Evolutionary conservation across 306 rosid species (phyloP), one percentile per base, ranked within the genome.

Genomic region (Acacia confusa): DNA sequence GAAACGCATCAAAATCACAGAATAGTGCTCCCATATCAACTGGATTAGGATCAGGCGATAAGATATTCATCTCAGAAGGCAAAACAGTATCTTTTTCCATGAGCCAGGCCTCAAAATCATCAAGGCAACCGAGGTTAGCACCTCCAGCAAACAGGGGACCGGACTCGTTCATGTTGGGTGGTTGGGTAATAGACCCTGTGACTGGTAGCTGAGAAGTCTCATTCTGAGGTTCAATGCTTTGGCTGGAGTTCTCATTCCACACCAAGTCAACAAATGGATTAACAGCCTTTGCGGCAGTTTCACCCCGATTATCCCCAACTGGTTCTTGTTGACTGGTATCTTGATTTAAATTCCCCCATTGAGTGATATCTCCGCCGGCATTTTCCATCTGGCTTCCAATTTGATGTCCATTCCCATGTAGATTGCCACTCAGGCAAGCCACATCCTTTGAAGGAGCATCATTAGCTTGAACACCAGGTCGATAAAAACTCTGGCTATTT

Each of bases 1-100:
- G 87, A 81, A 34, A 72, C 81, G 78, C 48, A 43, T 88, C 94
- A 40, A 81, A 86, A 84, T 87, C 93, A 76, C 66, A 81, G 7
- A 71, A 19, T 70, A 83, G 60, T 77, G 78, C 47, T 36, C 84
- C 84, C 0, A 79, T 14, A 25, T 88, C 97, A 34, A 65, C 64
- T 9, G 84, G 53, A 76, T 75, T 4, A 25, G 79, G 65, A 69
- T 72, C 85, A 36, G 90, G 75, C 40, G 88, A 85, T 57, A 80
- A 66, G 4, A 74, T 38, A 58, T 84, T 82, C 27, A 68, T 47
- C 27, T 85, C 87, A 77, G 79, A 78, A 1, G 83, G 64, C 82
- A 85, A 15, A 61, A 80, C 83, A 30, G 32, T 85, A 71, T 83
- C 86, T 58, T 77, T 80, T 34, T 81, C 84, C 34, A 82, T 40